Evolutionary conservation across 2,329 filamentous ascomycete species (phyloP).

Genomic region (Parastagonospora nodorum): DNA sequence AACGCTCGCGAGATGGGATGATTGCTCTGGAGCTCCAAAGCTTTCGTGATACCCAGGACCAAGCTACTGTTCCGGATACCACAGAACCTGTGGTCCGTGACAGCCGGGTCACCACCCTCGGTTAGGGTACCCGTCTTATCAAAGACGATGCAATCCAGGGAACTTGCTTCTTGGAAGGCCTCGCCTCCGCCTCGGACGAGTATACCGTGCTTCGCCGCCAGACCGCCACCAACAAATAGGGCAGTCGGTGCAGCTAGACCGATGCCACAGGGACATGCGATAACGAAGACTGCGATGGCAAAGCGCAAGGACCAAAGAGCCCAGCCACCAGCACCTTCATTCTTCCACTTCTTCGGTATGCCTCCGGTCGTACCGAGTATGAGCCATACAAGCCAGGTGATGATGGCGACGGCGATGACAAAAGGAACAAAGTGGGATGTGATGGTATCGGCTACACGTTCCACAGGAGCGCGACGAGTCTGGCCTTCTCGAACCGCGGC

Average conservation of each 20-base stretch:
- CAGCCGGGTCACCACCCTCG: constrained; percentile 69
- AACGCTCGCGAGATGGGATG: constrained; percentile 77
- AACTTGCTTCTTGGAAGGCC: constrained; percentile 83
- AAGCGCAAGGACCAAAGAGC: constrained; percentile 78
- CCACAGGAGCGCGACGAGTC: constrained; percentile 74
- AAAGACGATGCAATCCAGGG: constrained; percentile 78
- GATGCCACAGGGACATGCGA: constrained; percentile 83
- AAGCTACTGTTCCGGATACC: constrained; percentile 37
- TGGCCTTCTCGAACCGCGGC: constrained; percentile 78
- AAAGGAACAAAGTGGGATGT: constrained; percentile 79
- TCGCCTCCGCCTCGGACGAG: constrained; percentile 84
- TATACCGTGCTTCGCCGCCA: constrained; percentile 80
- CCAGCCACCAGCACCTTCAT: constrained; percentile 64
- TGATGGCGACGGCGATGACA: constrained; percentile 70
- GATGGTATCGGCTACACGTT: constrained; percentile 72
- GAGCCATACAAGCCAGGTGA: constrained; percentile 76
- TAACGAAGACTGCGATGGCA: constrained; percentile 84
- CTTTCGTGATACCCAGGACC: constrained; percentile 61
- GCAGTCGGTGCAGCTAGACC: constrained; percentile 86
- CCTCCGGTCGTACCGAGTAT: constrained; percentile 63
- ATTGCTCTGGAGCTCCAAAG: constrained; percentile 72
- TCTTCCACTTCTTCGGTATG: constrained; percentile 63
- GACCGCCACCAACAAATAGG: constrained; percentile 78
- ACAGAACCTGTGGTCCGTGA: constrained; percentile 60
- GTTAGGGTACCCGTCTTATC: constrained; percentile 90